Conservation (phyloP, 1,284 basidiomycete genomes). For the Amylostereum areolatum region DNA sequence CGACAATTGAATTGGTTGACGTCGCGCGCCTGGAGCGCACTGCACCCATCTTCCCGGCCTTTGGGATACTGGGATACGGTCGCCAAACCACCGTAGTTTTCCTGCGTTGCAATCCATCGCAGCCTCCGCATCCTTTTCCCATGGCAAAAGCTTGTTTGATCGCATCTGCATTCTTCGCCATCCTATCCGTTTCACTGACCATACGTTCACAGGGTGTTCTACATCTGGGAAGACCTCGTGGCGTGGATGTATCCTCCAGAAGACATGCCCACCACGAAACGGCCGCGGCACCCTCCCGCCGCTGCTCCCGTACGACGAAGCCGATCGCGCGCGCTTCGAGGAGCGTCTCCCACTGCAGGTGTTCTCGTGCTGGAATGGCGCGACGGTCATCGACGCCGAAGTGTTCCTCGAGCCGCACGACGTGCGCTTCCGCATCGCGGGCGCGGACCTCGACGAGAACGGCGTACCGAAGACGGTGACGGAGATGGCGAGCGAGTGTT, state of each 20-base stretch:
- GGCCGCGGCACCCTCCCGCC: conserved; percentile 2
- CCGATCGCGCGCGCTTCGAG: conserved; percentile 20
- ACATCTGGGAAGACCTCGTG: conserved; percentile 3
- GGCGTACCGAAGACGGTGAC: conserved; percentile 8
- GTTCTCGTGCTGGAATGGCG: conserved; percentile 28
- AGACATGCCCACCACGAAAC: conserved; percentile 6
- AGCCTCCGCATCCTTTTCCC: too few species aligned
- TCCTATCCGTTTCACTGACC: neutral
- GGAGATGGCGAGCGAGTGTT: conserved; percentile 28
- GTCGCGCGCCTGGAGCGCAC: too few species aligned
- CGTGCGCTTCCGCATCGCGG: conserved; percentile 14
- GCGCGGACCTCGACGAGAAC: conserved; percentile 12
- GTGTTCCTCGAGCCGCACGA: conserved; percentile 12
- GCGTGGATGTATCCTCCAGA: conserved; percentile 10
- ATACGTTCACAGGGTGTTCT: conserved; percentile 8
- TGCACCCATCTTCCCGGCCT: too few species aligned
- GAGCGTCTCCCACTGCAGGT: conserved; percentile 30
- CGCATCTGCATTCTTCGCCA: neutral
- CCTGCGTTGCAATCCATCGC: too few species aligned
- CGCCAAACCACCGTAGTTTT: too few species aligned
- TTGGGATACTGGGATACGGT: too few species aligned
- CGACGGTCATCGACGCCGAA: conserved; percentile 26
- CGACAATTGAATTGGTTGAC: too few species aligned
- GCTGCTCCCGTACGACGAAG: conserved; percentile 23
- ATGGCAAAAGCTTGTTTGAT: neutral